These are phyloP conservation scores for Porphyrellus cyaneotinctus DNA, from an alignment of 768 basidiomycete species.

Conservation along the genomic window DNA sequence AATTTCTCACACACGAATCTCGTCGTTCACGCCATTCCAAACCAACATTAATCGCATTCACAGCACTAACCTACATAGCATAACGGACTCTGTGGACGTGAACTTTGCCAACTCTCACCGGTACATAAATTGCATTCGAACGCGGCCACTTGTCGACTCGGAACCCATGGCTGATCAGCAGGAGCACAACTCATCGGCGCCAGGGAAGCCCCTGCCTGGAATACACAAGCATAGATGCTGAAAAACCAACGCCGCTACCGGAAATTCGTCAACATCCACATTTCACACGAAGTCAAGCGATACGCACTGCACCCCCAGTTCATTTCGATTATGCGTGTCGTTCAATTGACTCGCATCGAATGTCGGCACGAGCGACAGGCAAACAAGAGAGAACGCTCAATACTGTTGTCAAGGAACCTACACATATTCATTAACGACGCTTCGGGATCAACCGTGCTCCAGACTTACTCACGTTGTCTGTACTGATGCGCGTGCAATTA, in stretches of 20 bases:
- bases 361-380: constrained; percentile 10
- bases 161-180: neutral
- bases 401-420: constrained; percentile 2
- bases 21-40: no score
- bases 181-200: neutral
- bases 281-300: neutral
- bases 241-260: constrained; percentile 7
- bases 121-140: constrained; percentile 5
- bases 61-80: neutral
- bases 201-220: neutral
- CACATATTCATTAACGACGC: neutral
- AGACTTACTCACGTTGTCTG: constrained; percentile 15
- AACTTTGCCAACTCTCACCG: neutral
- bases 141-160: neutral
- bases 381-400: constrained; percentile 8
- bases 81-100: neutral
- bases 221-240: neutral
- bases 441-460: neutral
- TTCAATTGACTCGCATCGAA: constrained; percentile 1
- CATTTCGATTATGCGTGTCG: neutral
- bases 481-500: neutral
- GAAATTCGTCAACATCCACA: neutral
- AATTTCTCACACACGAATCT: constrained; percentile 30
- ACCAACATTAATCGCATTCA: neutral
- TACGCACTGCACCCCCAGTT: neutral